Conservation (phyloP, 768 basidiomycete genomes). For the Sistotremastrum niveocremeum region DNA sequence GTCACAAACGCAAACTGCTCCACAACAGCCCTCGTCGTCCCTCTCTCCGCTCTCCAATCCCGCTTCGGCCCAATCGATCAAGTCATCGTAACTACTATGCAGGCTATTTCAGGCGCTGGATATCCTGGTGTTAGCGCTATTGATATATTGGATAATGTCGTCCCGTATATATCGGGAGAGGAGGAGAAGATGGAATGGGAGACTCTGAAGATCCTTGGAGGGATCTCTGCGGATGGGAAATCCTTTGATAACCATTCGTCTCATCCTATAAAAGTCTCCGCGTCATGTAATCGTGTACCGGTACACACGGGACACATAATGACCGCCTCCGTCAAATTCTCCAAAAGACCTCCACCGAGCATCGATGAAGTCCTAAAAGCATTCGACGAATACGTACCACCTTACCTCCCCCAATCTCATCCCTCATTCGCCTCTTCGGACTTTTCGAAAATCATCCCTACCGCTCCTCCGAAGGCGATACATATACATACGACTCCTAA, state of each 20-base stretch:
- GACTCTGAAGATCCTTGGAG: slow-evolving; percentile 91
- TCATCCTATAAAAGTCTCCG: slow-evolving; percentile 81
- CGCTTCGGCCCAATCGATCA: slow-evolving; percentile 91
- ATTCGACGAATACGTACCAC: slow-evolving; percentile 57
- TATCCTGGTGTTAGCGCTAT: slow-evolving; percentile 87
- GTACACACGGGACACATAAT: slow-evolving; percentile 94
- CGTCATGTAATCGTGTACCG: slow-evolving; percentile 88
- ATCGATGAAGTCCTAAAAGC: slow-evolving; percentile 82
- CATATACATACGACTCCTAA: slow-evolving; percentile 89
- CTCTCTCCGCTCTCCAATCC: slow-evolving; percentile 80
- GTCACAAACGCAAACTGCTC: slow-evolving; percentile 98
- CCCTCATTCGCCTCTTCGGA: slow-evolving; percentile 32
- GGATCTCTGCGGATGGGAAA: slow-evolving; percentile 41
- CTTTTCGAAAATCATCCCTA: no score
- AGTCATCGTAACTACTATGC: slow-evolving; percentile 88
- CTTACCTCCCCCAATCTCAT: slow-evolving; percentile 59
- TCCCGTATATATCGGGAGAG: slow-evolving; percentile 88
- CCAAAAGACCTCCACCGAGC: slow-evolving; percentile 64
- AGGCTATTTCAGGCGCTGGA: slow-evolving; percentile 96
- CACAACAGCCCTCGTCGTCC: slow-evolving; percentile 85
- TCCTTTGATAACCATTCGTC: slow-evolving; percentile 75
- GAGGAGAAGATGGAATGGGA: slow-evolving; percentile 99
- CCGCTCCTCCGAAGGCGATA: slow-evolving; percentile 68
- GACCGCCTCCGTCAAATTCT: slow-evolving; percentile 78
- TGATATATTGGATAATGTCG: slow-evolving; percentile 92